Evolutionary conservation across 495 filamentous ascomycete species (phyloP), one percentile per base, ranked within the genome.

Genomic region (Penicillium salamii): DNA sequence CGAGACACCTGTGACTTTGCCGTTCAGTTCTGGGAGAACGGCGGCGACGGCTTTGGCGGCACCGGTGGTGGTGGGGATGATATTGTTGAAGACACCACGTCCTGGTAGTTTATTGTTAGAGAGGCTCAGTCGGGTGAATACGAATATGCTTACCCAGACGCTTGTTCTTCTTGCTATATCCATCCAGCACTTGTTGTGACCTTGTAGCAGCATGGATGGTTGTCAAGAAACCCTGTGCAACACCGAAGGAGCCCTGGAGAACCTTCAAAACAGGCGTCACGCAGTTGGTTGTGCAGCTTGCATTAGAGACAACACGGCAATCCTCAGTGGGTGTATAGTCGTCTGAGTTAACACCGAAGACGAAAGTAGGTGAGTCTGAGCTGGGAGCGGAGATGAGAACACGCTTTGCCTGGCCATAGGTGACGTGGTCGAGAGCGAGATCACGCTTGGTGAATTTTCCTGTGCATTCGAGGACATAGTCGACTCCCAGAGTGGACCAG

Each of bases 111-210:
- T 49, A 19, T 31, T 23, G 36, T 43, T 46, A 53, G 23, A 9
- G 42, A 1, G 28, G 20, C 13, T 11, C 1, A 35, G 15, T 18
- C 26, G 9, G 12, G 8, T 24, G 11, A 0, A 12, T 7, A n/a
- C 14, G 18, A 32, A 9, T 6, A 20, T 31, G 9, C 51, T 34
- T 56, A 68, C 65, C 65, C 5, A 69, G 51, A 17, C 66, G 63
- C 36, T 50, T 58, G 42, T 65, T 69, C 63, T 69, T 69, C 66
- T 69, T 65, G 50, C 66, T 69, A 33, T 69, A 69, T 7, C 66
- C 66, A 51, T 69, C 63, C 53, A 69, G 23, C n/a, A 69, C 66
- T 48, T 66, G 63, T 40, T 69, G 66, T 14, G 63, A 67, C n/a
- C 58, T 55, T 7, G 66, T 69, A 28, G 66, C 66, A 31, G 66